These are phyloP conservation scores for Pseudohalonectria lignicola DNA, from an alignment of 2,329 filamentous ascomycete genomes.

Conservation along the genomic window DNA sequence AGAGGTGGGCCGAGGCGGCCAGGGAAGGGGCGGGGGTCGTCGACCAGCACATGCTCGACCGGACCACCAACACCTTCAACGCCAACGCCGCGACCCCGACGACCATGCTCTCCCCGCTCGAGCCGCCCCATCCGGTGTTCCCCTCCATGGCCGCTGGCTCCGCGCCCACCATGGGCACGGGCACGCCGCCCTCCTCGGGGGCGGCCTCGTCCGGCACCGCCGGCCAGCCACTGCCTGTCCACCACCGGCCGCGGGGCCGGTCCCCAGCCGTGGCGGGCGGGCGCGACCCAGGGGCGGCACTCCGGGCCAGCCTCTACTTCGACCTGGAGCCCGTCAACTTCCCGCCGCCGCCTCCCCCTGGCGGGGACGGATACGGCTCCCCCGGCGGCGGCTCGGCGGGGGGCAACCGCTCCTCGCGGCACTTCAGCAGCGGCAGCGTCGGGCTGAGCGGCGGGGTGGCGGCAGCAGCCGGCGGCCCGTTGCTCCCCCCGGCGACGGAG, in stretches of 20 bases:
- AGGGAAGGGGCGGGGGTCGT: slow-evolving; percentile 13
- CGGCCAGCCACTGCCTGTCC: slow-evolving; percentile 5
- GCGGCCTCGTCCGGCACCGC: slow-evolving; percentile 1
- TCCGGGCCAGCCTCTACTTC: slow-evolving; percentile 20
- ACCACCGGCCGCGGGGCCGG: slow-evolving; percentile 8
- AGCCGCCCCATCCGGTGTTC: slow-evolving; percentile 16
- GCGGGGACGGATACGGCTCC: neutral
- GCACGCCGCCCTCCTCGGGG: slow-evolving; percentile 1
- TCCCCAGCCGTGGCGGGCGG: slow-evolving; percentile 9
- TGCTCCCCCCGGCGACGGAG: slow-evolving; percentile 1
- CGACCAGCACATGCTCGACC: slow-evolving; percentile 10
- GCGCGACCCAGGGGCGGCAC: slow-evolving; percentile 8
- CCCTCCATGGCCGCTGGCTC: slow-evolving; percentile 15
- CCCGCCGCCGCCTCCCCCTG: slow-evolving; percentile 1
- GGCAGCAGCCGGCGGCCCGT: neutral
- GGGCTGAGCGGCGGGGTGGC: neutral
- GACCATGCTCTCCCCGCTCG: slow-evolving; percentile 12
- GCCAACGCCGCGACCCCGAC: neutral
- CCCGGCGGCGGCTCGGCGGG: slow-evolving; percentile 5
- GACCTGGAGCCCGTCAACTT: slow-evolving; percentile 20
- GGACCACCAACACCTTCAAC: slow-evolving; percentile 4
- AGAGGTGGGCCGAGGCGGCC: slow-evolving; percentile 26
- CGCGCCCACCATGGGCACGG: slow-evolving; percentile 7
- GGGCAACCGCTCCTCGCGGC: slow-evolving; percentile 3
- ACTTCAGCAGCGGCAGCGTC: neutral